These are phyloP conservation scores for Tulasnella sp. DNA, from an alignment of 768 basidiomycete genomes.

Conservation along the genomic window DNA sequence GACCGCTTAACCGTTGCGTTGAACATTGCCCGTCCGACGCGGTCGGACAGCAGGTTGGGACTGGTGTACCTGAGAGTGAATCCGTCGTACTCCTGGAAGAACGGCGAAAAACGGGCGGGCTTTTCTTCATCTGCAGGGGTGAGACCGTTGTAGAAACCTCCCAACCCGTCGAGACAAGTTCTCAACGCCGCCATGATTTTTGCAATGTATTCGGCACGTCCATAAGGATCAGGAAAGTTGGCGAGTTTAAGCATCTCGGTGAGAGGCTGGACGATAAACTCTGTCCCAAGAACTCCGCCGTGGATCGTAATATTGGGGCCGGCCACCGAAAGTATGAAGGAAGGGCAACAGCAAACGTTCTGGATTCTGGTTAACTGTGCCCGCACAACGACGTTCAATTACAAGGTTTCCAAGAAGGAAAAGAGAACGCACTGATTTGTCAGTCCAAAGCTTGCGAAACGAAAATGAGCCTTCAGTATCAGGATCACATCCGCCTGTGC, in stretches of 20 bases:
- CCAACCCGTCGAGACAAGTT: not conserved
- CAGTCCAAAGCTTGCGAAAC: constrained; percentile 12
- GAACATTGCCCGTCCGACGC: constrained; percentile 2
- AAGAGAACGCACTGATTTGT: not conserved
- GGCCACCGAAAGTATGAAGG: constrained; percentile 30
- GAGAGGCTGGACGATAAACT: constrained; percentile 32
- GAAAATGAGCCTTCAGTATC: not conserved
- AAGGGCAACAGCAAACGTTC: constrained; percentile 28
- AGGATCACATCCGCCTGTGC: constrained; percentile 12
- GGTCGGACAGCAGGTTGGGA: not conserved
- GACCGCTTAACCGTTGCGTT: not conserved
- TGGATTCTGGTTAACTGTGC: constrained; percentile 6
- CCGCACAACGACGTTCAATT: not conserved
- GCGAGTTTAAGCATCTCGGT: constrained; percentile 26
- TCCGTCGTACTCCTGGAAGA: not conserved
- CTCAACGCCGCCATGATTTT: constrained; percentile 6
- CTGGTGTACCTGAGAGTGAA: not conserved
- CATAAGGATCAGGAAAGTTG: not conserved
- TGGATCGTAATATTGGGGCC: constrained; percentile 32
- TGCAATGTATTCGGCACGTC: not conserved
- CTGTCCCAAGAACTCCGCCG: constrained; percentile 29
- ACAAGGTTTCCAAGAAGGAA: not conserved
- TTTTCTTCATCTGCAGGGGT: not conserved
- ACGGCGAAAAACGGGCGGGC: not conserved
- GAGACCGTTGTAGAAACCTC: not conserved